Evolutionary conservation across 1,139 yeast genomes (phyloP).

Genomic region (Hanseniaspora gamundiae): DNA sequence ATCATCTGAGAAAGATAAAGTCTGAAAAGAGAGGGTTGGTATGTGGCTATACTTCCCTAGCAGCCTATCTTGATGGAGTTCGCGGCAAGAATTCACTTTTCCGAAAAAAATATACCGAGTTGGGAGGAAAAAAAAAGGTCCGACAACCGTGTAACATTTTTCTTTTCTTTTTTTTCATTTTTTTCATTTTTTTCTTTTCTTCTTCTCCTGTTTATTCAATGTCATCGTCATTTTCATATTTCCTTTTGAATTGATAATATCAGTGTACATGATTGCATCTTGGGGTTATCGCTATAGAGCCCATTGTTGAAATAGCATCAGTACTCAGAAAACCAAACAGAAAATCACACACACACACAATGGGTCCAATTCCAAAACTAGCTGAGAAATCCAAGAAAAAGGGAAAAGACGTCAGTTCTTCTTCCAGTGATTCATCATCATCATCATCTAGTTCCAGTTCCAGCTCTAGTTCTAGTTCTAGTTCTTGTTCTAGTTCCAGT

Average conservation of each 20-base stretch:
- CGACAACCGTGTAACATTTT: not conserved
- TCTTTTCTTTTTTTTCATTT: slow-evolving; percentile 2
- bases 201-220: not conserved
- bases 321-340: slow-evolving; percentile 1
- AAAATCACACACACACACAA: not conserved
- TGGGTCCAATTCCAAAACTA: slow-evolving; percentile 15
- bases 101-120: too few species aligned
- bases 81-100: not conserved
- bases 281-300: not conserved
- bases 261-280: too few species aligned
- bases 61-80: too few species aligned
- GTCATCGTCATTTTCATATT: not conserved
- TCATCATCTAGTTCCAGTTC: slow-evolving; percentile 3
- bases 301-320: not conserved
- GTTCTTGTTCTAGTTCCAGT: not conserved
- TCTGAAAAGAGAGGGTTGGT: too few species aligned
- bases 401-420: slow-evolving; percentile 9
- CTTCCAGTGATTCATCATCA: slow-evolving; percentile 1
- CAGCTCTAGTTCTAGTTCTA: slow-evolving; percentile 2
- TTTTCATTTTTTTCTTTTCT: not conserved
- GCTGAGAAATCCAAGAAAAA: slow-evolving; percentile 16
- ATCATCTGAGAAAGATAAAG: too few species aligned
- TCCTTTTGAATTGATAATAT: not conserved
- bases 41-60: too few species aligned
- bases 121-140: too few species aligned